These are phyloP conservation scores for Pichia membranifaciens DNA, from an alignment of 805 yeast genomes.

Conservation along the genomic window DNA sequence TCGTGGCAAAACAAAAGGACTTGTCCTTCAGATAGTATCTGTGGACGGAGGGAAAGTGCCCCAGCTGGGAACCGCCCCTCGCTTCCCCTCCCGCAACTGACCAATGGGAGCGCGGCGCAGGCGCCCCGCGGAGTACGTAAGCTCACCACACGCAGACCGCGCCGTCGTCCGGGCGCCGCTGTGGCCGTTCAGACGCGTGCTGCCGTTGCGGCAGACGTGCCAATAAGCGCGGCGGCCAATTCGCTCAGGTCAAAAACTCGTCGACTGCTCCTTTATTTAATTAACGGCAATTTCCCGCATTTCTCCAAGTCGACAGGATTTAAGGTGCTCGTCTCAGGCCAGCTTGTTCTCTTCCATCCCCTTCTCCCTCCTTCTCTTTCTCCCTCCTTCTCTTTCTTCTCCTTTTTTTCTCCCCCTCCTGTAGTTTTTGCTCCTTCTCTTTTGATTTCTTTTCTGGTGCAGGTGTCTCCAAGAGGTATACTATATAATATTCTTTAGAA, in stretches of 20 bases:
- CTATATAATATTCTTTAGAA: slow-evolving; percentile 12
- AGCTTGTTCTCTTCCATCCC: not conserved
- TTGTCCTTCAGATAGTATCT: too few species aligned
- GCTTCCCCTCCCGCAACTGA: not conserved
- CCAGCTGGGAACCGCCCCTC: not conserved
- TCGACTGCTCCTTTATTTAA: not conserved
- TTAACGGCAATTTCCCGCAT: not conserved
- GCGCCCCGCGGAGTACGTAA: not conserved
- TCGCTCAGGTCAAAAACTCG: not conserved
- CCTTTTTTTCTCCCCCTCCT: too few species aligned
- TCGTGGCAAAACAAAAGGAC: too few species aligned
- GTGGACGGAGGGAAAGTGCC: too few species aligned
- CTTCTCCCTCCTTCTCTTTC: not conserved
- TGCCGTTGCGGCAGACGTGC: not conserved
- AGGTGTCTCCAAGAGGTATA: slow-evolving; percentile 6
- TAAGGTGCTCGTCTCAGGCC: not conserved
- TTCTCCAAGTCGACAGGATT: too few species aligned
- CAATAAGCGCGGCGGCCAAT: slow-evolving; percentile 2
- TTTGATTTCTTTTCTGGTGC: slow-evolving; percentile 12
- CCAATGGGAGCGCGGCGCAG: slow-evolving; percentile 1
- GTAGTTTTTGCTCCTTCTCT: too few species aligned
- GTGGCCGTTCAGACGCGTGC: too few species aligned
- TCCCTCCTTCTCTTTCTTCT: not conserved
- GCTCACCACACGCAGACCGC: too few species aligned
- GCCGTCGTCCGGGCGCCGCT: too few species aligned